Base-by-base conservation (phyloP, 192 early-diverging fungal genomes). In the Haplosporangium gracile region DNA sequence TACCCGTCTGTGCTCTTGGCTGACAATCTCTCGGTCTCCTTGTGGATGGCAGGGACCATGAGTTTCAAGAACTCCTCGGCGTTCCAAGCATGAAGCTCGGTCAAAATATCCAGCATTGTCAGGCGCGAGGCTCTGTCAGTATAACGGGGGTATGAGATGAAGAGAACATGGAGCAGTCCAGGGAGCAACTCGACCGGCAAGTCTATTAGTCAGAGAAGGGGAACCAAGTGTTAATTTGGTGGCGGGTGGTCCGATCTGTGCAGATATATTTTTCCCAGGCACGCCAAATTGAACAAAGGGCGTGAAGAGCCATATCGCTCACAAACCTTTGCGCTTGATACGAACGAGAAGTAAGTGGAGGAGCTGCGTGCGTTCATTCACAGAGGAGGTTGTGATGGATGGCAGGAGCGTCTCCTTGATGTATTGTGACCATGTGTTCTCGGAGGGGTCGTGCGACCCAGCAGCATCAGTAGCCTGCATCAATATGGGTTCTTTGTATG, bases 141-240 rank as follows among this genome's bases (percentile, higher is more conserved):
- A 81, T 96, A 97, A 38, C 94, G 93, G 16, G 92, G 80, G 72
- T 93, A 89, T 65, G 95, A 94, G 22, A 92, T 78, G 68, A 90
- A 85, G 34, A 96, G 69, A 65, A 93, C 75, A 36, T 91, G 84
- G 45, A 95, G 53, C 39, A 85, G 57, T 26, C 77, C 78, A 40
- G 91, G 91, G 36, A 91, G 78, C 42, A 81, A 60, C 74, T 91
- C 89, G 15, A 88, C 83, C 36, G 86, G 88, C 65, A 91, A 68
- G 81, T 91, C 90, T 91, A 88, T 55, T 69, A 22, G 11, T 13
- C 39, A 16, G 26, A 49, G 34, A 75, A 79, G 20, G 29, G 38
- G 26, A 15, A 20, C 22, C 43, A 36, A 15, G 20, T 29, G 34
- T 71, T 38, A 71, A 40, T 11, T 38, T 71, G 72, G 72, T 47